Percentiles rank a stretch among this genome's conserved stretches.
Conservation (phyloP, 2,329 filamentous ascomycete species). For the Cordyceps tenuipes region DNA sequence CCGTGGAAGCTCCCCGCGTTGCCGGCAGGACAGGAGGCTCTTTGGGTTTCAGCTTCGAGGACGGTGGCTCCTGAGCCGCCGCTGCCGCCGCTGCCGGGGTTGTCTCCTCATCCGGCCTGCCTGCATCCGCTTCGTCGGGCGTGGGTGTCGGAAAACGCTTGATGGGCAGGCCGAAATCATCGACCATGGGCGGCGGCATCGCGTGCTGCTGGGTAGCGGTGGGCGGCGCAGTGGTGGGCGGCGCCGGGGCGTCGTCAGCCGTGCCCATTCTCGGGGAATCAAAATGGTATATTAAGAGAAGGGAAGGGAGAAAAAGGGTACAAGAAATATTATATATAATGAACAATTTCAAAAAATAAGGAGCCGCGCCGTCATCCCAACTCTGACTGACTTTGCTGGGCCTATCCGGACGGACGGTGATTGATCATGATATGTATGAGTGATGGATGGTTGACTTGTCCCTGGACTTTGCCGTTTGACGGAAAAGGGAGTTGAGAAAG, state of each 20-base stretch:
- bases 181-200: conserved; percentile 33
- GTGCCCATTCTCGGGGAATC: conserved; percentile 16
- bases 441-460: neutral
- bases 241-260: conserved; percentile 19
- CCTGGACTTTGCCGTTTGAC: neutral
- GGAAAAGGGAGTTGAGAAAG: conserved; percentile 6
- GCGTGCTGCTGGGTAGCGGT: neutral
- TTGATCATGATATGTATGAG: conserved; percentile 6
- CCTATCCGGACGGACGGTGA: conserved; percentile 11
- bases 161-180: conserved; percentile 65
- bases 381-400: conserved; percentile 10
- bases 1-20: conserved; percentile 14
- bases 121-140: neutral
- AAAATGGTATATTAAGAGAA: conserved; percentile 11
- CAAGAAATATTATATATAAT: neutral
- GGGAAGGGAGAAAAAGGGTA: neutral
- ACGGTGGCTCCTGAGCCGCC: conserved; percentile 1
- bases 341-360: neutral
- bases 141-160: conserved; percentile 30
- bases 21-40: neutral
- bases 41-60: conserved; percentile 5
- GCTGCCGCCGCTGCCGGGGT: neutral
- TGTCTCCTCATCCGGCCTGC: neutral
- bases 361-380: conserved; percentile 21
- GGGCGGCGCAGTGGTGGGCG: conserved; percentile 22